Evolutionary conservation across 2,329 filamentous ascomycete species (phyloP), one percentile per base, ranked within the genome.

Genomic region (Helicocarpus griseus): DNA sequence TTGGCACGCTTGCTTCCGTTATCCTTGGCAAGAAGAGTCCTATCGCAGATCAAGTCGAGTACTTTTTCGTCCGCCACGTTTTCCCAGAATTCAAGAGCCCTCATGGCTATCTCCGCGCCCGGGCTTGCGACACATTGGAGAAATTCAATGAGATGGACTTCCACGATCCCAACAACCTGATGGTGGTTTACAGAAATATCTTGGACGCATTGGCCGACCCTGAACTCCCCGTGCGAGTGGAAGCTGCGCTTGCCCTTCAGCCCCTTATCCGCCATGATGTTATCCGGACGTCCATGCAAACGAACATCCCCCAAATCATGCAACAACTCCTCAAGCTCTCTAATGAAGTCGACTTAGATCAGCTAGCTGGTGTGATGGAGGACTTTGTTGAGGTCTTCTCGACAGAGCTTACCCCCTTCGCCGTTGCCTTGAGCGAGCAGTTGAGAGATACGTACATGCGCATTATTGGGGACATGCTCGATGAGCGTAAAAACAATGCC

Each of bases 321-420:
- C 94, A 97, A 72, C 91, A 98, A 70, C 79, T 98, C 13, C 78
- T 98, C 50, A 97, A 97, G 73, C 76, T 98, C 52, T 91, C 93
- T 26, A 98, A 98, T 65, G 93, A 98, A 71, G 93, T 94, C 53
- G 93, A 98, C 65, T 91, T 98, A 45, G 93, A 98, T 69, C 90
- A 93, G 4, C 77, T 98, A 38, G 91, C 93, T 21, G 97, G 97
- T 63, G 93, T 98, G 36, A 98, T 98, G 93, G 93, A 98, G 70
- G 93, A 98, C 65, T 98, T 98, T 65, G 93, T 98, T 43, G 93
- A 98, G 69, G 90, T 97, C 2, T 98, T 98, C 65, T 91, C 93
- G n/a, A 80, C 89, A 2, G 93, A 98, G 67, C 79, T 98, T 44
- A 97, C 93, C 5, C 93, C 93, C 2, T 98, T 98, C 63, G 93